phyloP scores from a whole-genome alignment of 2,329 filamentous ascomycete genomes.

The Beauveria sp. region DNA sequence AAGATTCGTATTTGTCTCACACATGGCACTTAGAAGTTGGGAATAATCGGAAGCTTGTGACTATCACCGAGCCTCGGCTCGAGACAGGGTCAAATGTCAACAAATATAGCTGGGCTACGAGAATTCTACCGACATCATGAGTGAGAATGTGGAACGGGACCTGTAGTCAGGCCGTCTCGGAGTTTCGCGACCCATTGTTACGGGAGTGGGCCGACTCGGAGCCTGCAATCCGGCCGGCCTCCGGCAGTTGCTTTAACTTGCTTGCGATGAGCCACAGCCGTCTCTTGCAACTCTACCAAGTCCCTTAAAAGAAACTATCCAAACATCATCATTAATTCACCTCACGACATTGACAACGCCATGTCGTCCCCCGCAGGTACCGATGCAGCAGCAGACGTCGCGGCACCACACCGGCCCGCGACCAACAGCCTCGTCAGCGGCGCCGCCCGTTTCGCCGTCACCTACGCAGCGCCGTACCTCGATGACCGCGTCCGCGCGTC shows the following conservation, averaged over 20 bases:
- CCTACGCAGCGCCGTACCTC: not conserved
- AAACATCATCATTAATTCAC: not conserved
- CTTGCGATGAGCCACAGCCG: not conserved
- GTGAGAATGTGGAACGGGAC: not conserved
- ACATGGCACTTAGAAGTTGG: too few relatives aligned
- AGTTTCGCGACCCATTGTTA: not conserved
- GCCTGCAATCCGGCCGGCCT: not conserved
- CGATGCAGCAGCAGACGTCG: not conserved
- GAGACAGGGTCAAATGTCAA: too few relatives aligned
- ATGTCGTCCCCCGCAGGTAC: not conserved
- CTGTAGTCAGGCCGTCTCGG: not conserved
- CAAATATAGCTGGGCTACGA: too few relatives aligned
- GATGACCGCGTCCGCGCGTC: not conserved
- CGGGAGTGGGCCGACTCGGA: not conserved
- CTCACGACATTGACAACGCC: not conserved
- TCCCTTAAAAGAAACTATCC: too few relatives aligned
- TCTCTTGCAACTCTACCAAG: not conserved
- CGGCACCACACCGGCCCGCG: not conserved
- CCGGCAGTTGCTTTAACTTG: not conserved
- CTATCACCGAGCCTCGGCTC: too few relatives aligned
- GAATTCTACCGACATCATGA: too few relatives aligned
- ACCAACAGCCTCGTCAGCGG: not conserved
- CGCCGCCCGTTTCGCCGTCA: not conserved
- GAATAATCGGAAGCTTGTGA: too few relatives aligned
- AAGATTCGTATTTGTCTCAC: too few relatives aligned